Conservation (phyloP, 1,284 basidiomycete genomes). For the Cutaneotrichosporon arboriforme region DNA sequence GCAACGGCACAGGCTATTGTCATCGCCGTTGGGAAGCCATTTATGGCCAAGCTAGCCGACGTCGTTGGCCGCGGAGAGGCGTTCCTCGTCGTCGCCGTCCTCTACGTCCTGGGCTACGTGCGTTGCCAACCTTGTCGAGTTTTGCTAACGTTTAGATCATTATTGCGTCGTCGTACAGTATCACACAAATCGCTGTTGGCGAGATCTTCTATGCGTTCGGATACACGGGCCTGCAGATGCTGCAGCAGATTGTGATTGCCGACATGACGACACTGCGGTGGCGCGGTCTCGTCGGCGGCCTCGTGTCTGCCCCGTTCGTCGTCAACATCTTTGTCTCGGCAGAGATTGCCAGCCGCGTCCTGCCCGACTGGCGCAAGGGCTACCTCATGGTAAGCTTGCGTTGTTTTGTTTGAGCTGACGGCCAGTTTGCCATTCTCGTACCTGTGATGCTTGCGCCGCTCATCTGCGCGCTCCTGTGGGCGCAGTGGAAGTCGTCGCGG, state of each 20-base stretch:
- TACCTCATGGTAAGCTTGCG: slow-evolving; percentile 55
- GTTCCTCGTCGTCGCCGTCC: slow-evolving; percentile 55
- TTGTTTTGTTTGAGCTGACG: neutral
- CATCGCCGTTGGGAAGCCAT: slow-evolving; percentile 67
- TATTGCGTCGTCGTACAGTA: slow-evolving; percentile 59
- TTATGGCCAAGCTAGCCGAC: slow-evolving; percentile 73
- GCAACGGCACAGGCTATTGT: slow-evolving; percentile 51
- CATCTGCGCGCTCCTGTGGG: slow-evolving; percentile 43
- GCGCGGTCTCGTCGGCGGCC: slow-evolving; percentile 63
- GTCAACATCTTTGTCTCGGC: slow-evolving; percentile 58
- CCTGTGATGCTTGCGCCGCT: slow-evolving; percentile 44
- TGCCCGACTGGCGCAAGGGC: slow-evolving; percentile 59
- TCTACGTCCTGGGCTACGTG: slow-evolving; percentile 54
- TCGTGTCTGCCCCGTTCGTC: slow-evolving; percentile 65
- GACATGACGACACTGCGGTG: slow-evolving; percentile 74
- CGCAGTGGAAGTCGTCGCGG: slow-evolving; percentile 32
- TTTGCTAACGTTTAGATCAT: slow-evolving; percentile 56
- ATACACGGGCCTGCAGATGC: slow-evolving; percentile 61
- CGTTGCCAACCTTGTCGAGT: slow-evolving; percentile 41
- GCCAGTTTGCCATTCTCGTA: slow-evolving; percentile 29
- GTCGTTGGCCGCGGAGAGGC: slow-evolving; percentile 55
- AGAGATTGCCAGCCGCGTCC: slow-evolving; percentile 61
- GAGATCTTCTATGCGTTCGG: slow-evolving; percentile 31
- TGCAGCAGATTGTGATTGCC: slow-evolving; percentile 67
- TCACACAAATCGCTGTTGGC: slow-evolving; percentile 51